Evolutionary conservation across 371 early-diverging fungal genomes (phyloP).

Genomic region (Apophysomyces trapeziformis): DNA sequence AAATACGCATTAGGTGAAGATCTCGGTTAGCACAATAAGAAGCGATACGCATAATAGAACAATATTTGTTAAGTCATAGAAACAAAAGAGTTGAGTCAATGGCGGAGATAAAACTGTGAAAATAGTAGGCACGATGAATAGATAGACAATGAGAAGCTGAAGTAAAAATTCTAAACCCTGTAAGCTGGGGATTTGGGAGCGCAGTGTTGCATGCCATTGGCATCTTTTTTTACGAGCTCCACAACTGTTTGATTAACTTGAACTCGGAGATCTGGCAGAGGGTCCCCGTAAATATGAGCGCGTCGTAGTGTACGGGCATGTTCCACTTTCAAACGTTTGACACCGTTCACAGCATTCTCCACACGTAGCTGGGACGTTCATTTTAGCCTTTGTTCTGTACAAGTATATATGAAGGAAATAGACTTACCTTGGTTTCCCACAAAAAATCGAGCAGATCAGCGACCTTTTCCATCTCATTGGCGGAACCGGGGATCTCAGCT

Average conservation of each 20-base stretch:
- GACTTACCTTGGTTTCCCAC: neutral
- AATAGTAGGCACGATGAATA: neutral
- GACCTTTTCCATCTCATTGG: neutral
- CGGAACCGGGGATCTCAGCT: neutral
- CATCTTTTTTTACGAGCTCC: neutral
- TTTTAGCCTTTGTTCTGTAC: neutral
- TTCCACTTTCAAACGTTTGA: neutral
- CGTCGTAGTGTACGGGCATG: neutral
- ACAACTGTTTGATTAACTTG: slow-evolving; percentile 1
- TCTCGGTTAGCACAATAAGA: too few relatives aligned
- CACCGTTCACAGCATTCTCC: neutral
- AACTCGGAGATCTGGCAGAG: neutral
- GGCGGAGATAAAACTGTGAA: neutral
- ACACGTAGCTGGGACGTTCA: neutral
- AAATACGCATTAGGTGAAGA: too few relatives aligned
- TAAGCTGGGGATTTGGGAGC: neutral
- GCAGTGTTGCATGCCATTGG: neutral
- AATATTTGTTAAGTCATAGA: neutral
- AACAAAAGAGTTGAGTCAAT: neutral
- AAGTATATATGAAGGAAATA: neutral
- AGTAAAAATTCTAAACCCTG: neutral
- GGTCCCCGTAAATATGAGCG: neutral
- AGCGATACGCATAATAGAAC: too few relatives aligned
- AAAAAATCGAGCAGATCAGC: slow-evolving; percentile 5
- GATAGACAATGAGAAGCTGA: neutral